Evolutionary conservation across 148 eudicot species (phyloP), one percentile per base, ranked within the genome.

Genomic region (Arbutus unedo): DNA sequence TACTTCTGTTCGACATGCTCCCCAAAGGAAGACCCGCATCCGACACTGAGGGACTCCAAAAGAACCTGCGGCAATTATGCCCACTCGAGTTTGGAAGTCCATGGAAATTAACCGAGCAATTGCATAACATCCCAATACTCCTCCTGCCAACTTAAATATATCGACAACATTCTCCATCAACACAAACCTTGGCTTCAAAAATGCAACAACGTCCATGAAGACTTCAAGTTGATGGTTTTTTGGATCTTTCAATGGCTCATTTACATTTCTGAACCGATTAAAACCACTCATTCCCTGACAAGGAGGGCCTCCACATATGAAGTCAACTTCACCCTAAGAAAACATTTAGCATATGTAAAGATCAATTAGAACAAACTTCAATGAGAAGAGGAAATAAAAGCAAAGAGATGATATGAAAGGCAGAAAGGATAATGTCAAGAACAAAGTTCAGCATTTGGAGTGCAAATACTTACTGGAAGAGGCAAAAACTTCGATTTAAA

Each of bases 211-310:
- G 49, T 85, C 80, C 90, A 88, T 88, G 56, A 50, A 88, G 0
- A 88, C 88, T n/a, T 55, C 75, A 3, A 88, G 83, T 45, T 88
- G 88, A 3, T 76, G 47, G 51, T 88, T 88, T 50, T 83, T 88
- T 1, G 74, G 73, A 79, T 88, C 90, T 44, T 78, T 54, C 45
- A 88, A 76, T 21, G 90, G 90, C 8, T 78, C 77, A 4, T 5
- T 47, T 4, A 5, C 2, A 45, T 85, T 60, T 76, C 88, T 72
- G 49, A 83, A 88, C 0, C 88, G 83, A 62, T 88, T 88, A 75
- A 81, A 86, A 16, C 90, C 90, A 79, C 90, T 88, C 9, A 88
- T 82, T 44, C 90, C 90, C 79, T 88, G 90, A 50, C 90, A 88
- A 2, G 90, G 90, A 19, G 90, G 90, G 13, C 90, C 86, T 25